Percentiles rank a stretch among this genome's conserved stretches.
These are phyloP conservation scores for Leucocoprinus birnbaumii DNA, from an alignment of 768 basidiomycete genomes.

Conservation along the genomic window DNA sequence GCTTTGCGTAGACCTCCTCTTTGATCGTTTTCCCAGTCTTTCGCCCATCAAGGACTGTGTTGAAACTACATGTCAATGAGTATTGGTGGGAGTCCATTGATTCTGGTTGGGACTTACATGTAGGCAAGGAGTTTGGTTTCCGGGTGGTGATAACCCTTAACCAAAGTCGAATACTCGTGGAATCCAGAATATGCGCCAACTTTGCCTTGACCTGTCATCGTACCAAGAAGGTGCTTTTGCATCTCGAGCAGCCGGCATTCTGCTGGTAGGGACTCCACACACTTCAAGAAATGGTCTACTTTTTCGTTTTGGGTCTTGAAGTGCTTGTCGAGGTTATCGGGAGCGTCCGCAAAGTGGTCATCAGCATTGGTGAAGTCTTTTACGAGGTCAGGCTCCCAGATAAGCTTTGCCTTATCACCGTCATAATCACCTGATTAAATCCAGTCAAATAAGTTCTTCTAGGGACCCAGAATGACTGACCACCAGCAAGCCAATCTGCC, in stretches of 20 bases:
- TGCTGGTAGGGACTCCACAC: conserved; percentile 17
- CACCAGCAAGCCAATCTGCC: conserved; percentile 63
- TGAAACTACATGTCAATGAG: conserved; percentile 32
- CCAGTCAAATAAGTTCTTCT: not conserved
- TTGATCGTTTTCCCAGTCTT: conserved; percentile 56
- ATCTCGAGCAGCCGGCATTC: conserved; percentile 30
- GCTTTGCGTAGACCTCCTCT: conserved; percentile 22
- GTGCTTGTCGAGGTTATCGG: conserved; percentile 33
- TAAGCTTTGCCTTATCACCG: conserved; percentile 57
- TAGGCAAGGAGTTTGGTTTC: conserved; percentile 55
- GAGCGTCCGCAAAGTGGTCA: conserved; percentile 45
- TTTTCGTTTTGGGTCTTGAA: conserved; percentile 43
- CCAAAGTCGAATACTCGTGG: conserved; percentile 56
- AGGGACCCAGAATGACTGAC: conserved; percentile 25
- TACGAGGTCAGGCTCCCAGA: conserved; percentile 60
- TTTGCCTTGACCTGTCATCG: conserved; percentile 38
- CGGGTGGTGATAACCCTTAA: conserved; percentile 44
- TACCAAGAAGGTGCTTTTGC: conserved; percentile 50
- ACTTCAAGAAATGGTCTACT: conserved; percentile 39
- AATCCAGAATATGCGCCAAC: conserved; percentile 55
- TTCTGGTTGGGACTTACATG: conserved; percentile 25
- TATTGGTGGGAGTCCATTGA: not conserved
- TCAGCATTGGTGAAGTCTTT: conserved; percentile 50
- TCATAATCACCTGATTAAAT: conserved; percentile 59
- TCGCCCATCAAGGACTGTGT: conserved; percentile 53